Evolutionary conservation across 768 basidiomycete genomes (phyloP).

Genomic region (Rhizopogon roseolus): DNA sequence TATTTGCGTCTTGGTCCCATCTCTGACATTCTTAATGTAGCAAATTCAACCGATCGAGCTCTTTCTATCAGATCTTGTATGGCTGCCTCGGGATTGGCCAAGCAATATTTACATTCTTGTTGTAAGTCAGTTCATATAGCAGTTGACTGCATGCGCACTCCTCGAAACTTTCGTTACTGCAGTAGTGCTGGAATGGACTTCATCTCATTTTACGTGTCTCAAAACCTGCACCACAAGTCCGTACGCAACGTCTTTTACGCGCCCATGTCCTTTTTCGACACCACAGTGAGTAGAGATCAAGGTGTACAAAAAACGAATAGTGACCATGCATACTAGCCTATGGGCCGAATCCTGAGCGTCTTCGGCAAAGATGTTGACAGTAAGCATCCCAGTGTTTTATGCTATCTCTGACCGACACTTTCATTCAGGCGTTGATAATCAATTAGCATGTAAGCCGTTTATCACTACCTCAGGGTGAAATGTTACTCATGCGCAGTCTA

Average conservation of each 20-base stretch:
- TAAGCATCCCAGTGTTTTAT: constrained; percentile 14
- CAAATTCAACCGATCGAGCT: constrained; percentile 42
- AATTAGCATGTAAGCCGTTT: constrained; percentile 41
- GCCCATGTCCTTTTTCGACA: constrained; percentile 78
- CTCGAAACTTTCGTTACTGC: not conserved
- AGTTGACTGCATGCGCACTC: not conserved
- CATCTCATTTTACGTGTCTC: constrained; percentile 55
- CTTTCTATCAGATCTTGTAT: constrained; percentile 64
- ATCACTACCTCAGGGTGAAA: not conserved
- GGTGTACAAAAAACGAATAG: not conserved
- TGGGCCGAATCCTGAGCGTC: constrained; percentile 56
- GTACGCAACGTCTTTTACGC: constrained; percentile 59
- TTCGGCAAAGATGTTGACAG: constrained; percentile 68
- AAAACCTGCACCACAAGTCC: constrained; percentile 55
- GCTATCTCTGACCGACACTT: not conserved
- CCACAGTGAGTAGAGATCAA: constrained; percentile 36
- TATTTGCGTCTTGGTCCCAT: not conserved
- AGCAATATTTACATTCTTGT: constrained; percentile 49
- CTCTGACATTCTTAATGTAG: constrained; percentile 18
- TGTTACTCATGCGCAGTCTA: constrained; percentile 12
- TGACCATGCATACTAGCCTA: constrained; percentile 33
- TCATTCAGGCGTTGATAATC: constrained; percentile 43
- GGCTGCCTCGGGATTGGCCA: constrained; percentile 57
- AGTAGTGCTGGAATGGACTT: constrained; percentile 53
- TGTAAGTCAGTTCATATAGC: constrained; percentile 32